phyloP scores from a whole-genome alignment of 805 yeast species.

The Metschnikowia amazonensis region DNA sequence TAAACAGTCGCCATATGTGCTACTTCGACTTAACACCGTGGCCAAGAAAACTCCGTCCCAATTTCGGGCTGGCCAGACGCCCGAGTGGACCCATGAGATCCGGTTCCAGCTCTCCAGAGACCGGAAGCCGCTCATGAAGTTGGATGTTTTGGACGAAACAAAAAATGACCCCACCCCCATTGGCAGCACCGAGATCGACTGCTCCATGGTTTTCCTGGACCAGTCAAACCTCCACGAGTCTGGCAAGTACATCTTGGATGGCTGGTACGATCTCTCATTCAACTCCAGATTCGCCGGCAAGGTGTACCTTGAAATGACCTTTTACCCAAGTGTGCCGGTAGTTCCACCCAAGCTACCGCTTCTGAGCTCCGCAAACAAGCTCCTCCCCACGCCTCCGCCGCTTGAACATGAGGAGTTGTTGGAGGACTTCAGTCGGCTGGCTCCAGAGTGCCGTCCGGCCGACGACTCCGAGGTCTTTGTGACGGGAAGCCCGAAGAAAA shows the following conservation, averaged over 20 bases:
- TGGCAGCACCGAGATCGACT: slow-evolving; percentile 76
- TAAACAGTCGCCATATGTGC: slow-evolving; percentile 90
- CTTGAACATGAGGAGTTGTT: slow-evolving; percentile 3
- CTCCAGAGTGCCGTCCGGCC: slow-evolving; percentile 9
- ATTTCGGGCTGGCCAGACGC: slow-evolving; percentile 90
- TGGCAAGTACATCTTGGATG: slow-evolving; percentile 70
- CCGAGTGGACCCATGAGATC: slow-evolving; percentile 78
- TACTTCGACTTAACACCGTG: slow-evolving; percentile 73
- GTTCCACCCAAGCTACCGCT: slow-evolving; percentile 35
- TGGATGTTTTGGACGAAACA: slow-evolving; percentile 80
- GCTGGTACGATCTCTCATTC: slow-evolving; percentile 72
- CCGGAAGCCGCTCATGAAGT: slow-evolving; percentile 56
- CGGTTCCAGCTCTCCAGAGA: slow-evolving; percentile 64
- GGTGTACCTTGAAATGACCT: slow-evolving; percentile 87
- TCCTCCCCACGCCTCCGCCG: slow-evolving; percentile 12
- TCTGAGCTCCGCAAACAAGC: slow-evolving; percentile 1
- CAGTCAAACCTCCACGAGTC: slow-evolving; percentile 46
- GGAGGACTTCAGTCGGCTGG: slow-evolving; percentile 10
- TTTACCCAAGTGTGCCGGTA: slow-evolving; percentile 59
- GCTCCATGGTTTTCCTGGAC: slow-evolving; percentile 60
- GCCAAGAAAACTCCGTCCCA: slow-evolving; percentile 77
- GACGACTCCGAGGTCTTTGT: slow-evolving; percentile 15
- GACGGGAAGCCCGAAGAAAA: slow-evolving; percentile 4
- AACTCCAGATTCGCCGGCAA: slow-evolving; percentile 80
- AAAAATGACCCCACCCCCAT: slow-evolving; percentile 84